phyloP scores from a whole-genome alignment of 116 monocot genomes.

The Thalassia testudinum region DNA sequence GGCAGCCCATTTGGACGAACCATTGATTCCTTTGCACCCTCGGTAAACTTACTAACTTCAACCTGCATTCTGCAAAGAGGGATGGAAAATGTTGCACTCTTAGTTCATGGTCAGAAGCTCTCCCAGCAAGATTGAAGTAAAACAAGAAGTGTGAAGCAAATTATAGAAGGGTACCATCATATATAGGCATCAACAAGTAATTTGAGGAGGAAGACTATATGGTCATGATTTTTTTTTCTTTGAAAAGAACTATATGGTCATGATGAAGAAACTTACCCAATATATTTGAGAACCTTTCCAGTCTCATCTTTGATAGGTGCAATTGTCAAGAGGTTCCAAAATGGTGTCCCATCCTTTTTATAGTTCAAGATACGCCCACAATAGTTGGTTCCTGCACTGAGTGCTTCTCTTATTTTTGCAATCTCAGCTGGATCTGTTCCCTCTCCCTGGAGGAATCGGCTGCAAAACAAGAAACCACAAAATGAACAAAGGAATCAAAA shows the following conservation, averaged over 20 bases:
- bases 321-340: slow-evolving; percentile 92
- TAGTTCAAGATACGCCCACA: slow-evolving; percentile 93
- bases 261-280: slow-evolving; percentile 50
- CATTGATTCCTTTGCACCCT: slow-evolving; percentile 78
- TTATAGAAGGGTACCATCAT: background rate
- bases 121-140: background rate
- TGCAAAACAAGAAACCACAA: slow-evolving; percentile 7
- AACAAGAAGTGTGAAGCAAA: no score
- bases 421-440: slow-evolving; percentile 70
- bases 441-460: slow-evolving; percentile 90
- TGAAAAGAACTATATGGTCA: background rate
- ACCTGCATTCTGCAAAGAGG: slow-evolving; percentile 68
- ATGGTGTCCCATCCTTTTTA: slow-evolving; percentile 90
- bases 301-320: slow-evolving; percentile 95
- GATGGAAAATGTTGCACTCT: no score
- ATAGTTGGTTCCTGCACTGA: slow-evolving; percentile 42
- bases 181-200: background rate
- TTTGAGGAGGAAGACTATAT: no score
- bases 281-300: slow-evolving; percentile 75
- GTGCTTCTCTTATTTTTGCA: slow-evolving; percentile 59
- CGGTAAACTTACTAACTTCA: slow-evolving; percentile 92
- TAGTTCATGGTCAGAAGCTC: no score
- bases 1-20: slow-evolving; percentile 88
- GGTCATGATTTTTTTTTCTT: no score
- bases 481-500: background rate